Evolutionary conservation across 2,329 filamentous ascomycete genomes (phyloP), one percentile per base, ranked within the genome.

Genomic region (Xylariaceae sp.): DNA sequence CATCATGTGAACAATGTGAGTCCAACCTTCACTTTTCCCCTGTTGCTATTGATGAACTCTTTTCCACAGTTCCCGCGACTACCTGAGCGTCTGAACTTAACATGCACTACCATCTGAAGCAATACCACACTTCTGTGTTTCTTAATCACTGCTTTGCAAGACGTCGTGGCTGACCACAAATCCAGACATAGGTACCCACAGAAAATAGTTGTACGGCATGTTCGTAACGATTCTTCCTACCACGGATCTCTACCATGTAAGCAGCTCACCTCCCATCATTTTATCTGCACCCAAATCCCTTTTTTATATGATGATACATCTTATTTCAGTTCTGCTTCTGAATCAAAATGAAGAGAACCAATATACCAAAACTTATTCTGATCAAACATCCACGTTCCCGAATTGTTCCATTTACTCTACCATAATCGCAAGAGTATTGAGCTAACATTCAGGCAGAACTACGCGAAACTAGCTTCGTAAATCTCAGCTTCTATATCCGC

Each of bases 101-200:
- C 83, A 86, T 86, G 83, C 83, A 86, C 82, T 84, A 86, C 83
- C 83, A 86, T 86, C 83, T 86, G 83, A 81, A 83, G 70, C 72
- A 59, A 55, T 47, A 56, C 52, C 35, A 46, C 47, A 41, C 42
- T 48, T 49, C 45, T 51, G 44, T 53, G 55, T 50, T 55, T 55
- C 7, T 27, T 27, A 27, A 27, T 7, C 22, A 27, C 22, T 27
- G 22, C 22, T 5, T 27, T 27, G 22, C 4, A 27, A 36, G 42
- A 44, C 45, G 44, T 30, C 39, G 39, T 15, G 39, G 49, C 61
- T 62, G 47, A 61, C 47, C 27, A 40, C 40, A 14, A 44, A 27
- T 27, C 22, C 40, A 30, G 12, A 40, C 56, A 49, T 45, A 54
- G 41, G 36, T 38, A 46, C n/a, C n/a, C n/a, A n/a, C n/a, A n/a